These are phyloP conservation scores for Eucalyptus brandiana DNA, from an alignment of 345 rosid genomes.

Conservation along the genomic window DNA sequence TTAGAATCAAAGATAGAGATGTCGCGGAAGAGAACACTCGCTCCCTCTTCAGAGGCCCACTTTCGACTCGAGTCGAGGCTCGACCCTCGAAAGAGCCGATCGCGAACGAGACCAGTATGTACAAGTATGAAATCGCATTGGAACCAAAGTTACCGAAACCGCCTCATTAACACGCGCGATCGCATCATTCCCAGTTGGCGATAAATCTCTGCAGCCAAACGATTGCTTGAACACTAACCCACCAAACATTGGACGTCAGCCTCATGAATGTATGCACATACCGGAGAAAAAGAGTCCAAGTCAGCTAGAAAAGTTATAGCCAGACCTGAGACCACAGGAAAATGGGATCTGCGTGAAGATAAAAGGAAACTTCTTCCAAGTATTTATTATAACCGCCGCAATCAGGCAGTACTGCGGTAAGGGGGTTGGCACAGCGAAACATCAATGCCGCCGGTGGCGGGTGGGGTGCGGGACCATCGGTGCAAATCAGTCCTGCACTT, in stretches of 20 bases:
- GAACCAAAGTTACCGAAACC: background rate
- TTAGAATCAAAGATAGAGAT: background rate
- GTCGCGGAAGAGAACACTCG: background rate
- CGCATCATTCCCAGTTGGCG: background rate
- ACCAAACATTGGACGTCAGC: background rate
- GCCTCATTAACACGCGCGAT: background rate
- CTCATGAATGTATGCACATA: background rate
- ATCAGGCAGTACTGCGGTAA: background rate
- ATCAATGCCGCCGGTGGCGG: background rate
- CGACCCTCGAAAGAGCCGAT: background rate
- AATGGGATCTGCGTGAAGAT: background rate
- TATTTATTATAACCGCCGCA: background rate
- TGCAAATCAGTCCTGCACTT: constrained; percentile 39
- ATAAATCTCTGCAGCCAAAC: background rate
- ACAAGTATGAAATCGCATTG: background rate
- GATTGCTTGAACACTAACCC: background rate
- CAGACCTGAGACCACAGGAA: background rate
- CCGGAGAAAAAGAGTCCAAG: background rate
- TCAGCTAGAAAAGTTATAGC: background rate
- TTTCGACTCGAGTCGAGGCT: background rate
- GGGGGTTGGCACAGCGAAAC: background rate
- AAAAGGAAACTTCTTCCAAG: background rate
- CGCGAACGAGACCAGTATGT: background rate
- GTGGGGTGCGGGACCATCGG: background rate
- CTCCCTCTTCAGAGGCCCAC: background rate